Conservation (phyloP, 73 alveolate species). For the Effrenium voratum region DNA sequence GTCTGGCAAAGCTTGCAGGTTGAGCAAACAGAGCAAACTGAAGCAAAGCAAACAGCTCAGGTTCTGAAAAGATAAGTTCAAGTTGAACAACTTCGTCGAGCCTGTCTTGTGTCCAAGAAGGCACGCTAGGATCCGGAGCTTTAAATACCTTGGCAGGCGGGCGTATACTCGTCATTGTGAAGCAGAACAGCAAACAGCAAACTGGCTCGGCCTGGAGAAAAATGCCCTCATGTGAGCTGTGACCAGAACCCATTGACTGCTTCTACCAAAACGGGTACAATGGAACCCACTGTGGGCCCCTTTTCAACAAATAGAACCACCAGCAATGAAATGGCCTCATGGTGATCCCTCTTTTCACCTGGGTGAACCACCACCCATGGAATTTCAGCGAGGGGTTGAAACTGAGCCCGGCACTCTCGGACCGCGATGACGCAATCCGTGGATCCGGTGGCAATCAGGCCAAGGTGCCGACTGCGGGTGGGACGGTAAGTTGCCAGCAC, state of each 20-base stretch:
- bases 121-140: slow-evolving; percentile 68
- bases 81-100: not conserved
- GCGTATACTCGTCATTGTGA: not conserved
- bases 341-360: not conserved
- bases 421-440: slow-evolving; percentile 82
- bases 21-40: too few species aligned
- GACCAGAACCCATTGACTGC: too few species aligned
- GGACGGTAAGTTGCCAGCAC: too few species aligned
- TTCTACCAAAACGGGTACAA: not conserved
- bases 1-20: too few species aligned
- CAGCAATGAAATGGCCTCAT: not conserved
- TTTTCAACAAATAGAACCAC: not conserved
- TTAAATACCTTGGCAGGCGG: slow-evolving; percentile 43
- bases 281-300: not conserved
- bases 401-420: slow-evolving; percentile 35
- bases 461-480: slow-evolving; percentile 68
- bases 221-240: too few species aligned
- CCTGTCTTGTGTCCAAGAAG: slow-evolving; percentile 77
- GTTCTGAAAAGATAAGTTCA: too few species aligned
- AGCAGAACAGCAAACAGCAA: too few species aligned
- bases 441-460: slow-evolving; percentile 77
- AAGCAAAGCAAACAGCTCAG: too few species aligned
- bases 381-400: not conserved
- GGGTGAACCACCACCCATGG: not conserved
- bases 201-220: too few species aligned